phyloP scores from a whole-genome alignment of 2,329 filamentous ascomycete genomes.

The Alternaria burnsii region DNA sequence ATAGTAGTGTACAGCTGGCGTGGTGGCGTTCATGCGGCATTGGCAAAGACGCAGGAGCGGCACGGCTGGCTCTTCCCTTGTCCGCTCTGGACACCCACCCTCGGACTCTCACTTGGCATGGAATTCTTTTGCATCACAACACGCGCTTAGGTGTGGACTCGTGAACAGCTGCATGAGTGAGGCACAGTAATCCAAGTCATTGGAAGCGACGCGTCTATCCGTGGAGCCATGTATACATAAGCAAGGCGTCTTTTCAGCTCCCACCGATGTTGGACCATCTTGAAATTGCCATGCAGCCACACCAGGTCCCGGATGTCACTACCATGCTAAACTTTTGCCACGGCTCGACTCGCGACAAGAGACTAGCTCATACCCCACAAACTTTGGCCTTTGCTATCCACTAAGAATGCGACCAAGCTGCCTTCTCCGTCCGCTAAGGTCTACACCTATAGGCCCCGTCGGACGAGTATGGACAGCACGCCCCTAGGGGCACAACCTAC shows the following conservation, averaged over 20 bases:
- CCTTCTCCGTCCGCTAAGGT: neutral
- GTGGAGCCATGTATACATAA: neutral
- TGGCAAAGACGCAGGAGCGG: constrained; percentile 8
- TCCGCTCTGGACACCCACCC: constrained; percentile 1
- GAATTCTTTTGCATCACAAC: neutral
- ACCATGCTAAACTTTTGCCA: constrained; percentile 4
- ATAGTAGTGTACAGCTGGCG: neutral
- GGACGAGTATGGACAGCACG: constrained; percentile 3
- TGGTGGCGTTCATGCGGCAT: constrained; percentile 2
- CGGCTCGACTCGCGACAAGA: constrained; percentile 2
- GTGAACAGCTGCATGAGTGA: constrained; percentile 1
- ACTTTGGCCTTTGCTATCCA: constrained; percentile 6
- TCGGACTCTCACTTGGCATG: neutral
- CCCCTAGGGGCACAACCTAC: constrained; percentile 3
- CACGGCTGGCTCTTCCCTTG: constrained; percentile 6
- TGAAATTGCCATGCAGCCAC: neutral
- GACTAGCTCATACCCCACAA: constrained; percentile 9
- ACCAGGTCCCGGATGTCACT: neutral
- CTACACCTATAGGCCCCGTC: constrained; percentile 1
- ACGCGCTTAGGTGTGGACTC: neutral
- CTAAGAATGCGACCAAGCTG: neutral
- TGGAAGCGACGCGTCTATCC: constrained; percentile 4
- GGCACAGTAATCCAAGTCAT: constrained; percentile 7
- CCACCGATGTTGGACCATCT: neutral
- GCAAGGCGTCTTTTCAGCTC: neutral